Evolutionary conservation across 768 basidiomycete genomes (phyloP).

Genomic region (Sarcomyxa edulis): DNA sequence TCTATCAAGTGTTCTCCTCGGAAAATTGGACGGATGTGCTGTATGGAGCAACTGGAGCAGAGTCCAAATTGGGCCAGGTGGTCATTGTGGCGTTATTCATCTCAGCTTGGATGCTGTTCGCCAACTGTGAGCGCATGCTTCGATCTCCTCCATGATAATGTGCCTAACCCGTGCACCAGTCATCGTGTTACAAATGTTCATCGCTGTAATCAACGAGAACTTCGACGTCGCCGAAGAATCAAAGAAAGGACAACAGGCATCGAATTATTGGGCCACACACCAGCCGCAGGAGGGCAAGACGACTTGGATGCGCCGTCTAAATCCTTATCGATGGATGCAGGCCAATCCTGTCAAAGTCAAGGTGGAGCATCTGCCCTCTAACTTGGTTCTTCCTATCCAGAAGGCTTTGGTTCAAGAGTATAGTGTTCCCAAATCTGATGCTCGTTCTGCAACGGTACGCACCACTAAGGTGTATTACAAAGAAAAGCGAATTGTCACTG

Average conservation of each 20-base stretch:
- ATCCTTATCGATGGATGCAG: constrained; percentile 84
- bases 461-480: background rate
- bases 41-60: constrained; percentile 57
- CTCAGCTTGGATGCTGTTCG: constrained; percentile 82
- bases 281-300: constrained; percentile 44
- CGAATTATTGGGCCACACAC: constrained; percentile 57
- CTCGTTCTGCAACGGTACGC: constrained; percentile 23
- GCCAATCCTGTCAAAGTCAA: constrained; percentile 68
- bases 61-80: constrained; percentile 61
- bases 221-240: constrained; percentile 89
- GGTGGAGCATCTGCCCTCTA: constrained; percentile 67
- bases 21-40: constrained; percentile 91
- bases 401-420: constrained; percentile 66
- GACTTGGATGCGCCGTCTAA: constrained; percentile 70
- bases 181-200: constrained; percentile 92
- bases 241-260: constrained; percentile 78
- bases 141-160: constrained; percentile 4
- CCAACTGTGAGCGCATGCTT: constrained; percentile 88
- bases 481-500: too few relatives aligned
- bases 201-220: constrained; percentile 96
- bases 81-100: constrained; percentile 70
- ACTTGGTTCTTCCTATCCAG: constrained; percentile 74
- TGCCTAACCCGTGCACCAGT: constrained; percentile 38
- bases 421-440: constrained; percentile 30
- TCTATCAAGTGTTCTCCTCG: constrained; percentile 88